Percentiles rank a stretch among this genome's conserved stretches.
phyloP scores from a whole-genome alignment of 2,329 filamentous ascomycete species.

The Sporothrix luriei region DNA sequence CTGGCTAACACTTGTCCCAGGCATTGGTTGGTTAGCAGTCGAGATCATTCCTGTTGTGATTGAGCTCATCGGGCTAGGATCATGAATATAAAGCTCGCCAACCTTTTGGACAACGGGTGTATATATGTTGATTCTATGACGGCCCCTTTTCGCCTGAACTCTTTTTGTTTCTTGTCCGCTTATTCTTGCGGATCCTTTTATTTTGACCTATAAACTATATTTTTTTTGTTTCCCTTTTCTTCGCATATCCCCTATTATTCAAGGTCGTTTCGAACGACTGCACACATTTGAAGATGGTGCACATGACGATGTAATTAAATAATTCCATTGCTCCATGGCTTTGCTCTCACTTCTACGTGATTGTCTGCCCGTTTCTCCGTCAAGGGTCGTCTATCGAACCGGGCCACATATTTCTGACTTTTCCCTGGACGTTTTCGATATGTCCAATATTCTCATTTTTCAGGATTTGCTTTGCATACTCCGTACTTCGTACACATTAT shows the following conservation, averaged over 20 bases:
- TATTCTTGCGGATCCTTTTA: not conserved
- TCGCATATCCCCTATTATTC: not conserved
- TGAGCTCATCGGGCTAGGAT: conserved; percentile 56
- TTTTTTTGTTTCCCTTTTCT: not conserved
- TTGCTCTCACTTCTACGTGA: not conserved
- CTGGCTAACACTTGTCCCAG: conserved; percentile 47
- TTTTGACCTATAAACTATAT: not conserved
- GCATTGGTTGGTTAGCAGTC: conserved; percentile 80
- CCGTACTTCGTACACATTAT: too few relatives aligned
- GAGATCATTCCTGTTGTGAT: conserved; percentile 75
- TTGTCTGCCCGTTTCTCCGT: not conserved
- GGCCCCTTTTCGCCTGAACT: not conserved
- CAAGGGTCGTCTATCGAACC: too few relatives aligned
- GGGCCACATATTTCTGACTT: too few relatives aligned
- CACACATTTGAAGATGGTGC: conserved; percentile 11
- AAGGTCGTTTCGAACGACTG: not conserved
- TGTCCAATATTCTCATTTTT: too few relatives aligned
- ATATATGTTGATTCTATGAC: not conserved
- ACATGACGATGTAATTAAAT: conserved; percentile 4
- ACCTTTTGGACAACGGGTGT: not conserved
- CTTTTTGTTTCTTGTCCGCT: not conserved
- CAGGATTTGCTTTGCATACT: too few relatives aligned
- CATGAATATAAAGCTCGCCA: conserved; percentile 15
- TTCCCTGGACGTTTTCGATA: too few relatives aligned
- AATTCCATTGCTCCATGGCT: not conserved